These are phyloP conservation scores for Microcera coccophila DNA, from an alignment of 2,329 filamentous ascomycete species.

Conservation along the genomic window DNA sequence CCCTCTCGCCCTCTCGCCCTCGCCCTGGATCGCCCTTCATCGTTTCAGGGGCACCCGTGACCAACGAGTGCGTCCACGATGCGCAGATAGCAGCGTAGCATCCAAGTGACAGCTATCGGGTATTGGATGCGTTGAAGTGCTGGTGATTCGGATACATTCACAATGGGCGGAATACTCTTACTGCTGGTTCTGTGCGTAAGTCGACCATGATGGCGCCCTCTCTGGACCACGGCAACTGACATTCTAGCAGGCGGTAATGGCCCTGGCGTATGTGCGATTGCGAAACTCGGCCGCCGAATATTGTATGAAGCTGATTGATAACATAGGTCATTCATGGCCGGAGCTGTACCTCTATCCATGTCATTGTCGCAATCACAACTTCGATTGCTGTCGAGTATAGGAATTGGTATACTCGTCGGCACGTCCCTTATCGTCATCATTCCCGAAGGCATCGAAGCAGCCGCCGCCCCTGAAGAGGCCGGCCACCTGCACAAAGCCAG, in stretches of 20 bases:
- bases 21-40: conserved; percentile 11
- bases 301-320: conserved; percentile 17
- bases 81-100: conserved; percentile 19
- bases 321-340: conserved; percentile 83
- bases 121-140: not conserved
- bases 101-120: not conserved
- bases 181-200: conserved; percentile 41
- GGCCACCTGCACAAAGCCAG: conserved; percentile 36
- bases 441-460: conserved; percentile 89
- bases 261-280: conserved; percentile 48
- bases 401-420: conserved; percentile 89
- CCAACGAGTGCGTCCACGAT: conserved; percentile 17
- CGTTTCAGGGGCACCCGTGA: conserved; percentile 6
- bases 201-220: conserved; percentile 10
- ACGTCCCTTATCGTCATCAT: conserved; percentile 97
- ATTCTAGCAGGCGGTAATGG: conserved; percentile 50
- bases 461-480: conserved; percentile 57
- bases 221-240: conserved; percentile 19
- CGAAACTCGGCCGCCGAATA: conserved; percentile 12
- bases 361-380: conserved; percentile 81
- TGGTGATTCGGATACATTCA: conserved; percentile 13
- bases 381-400: conserved; percentile 84
- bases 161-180: conserved; percentile 39
- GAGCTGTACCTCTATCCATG: conserved; percentile 85
- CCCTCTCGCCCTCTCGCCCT: too few relatives aligned